phyloP scores from a whole-genome alignment of 177 flowering plant species.

The Vitis hybrid region DNA sequence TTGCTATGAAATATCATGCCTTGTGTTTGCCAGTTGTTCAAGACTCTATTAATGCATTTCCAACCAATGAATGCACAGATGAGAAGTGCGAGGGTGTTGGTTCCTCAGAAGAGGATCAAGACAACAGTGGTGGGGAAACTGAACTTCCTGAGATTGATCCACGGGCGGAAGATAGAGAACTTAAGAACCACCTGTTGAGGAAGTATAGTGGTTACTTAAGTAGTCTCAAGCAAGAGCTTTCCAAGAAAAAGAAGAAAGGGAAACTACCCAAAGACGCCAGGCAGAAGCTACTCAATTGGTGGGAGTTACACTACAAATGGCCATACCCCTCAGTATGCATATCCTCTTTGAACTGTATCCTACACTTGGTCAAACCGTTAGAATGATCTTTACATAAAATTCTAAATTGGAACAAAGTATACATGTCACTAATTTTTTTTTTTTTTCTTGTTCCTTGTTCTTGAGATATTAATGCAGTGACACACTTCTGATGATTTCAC shows the following conservation, averaged over 20 bases:
- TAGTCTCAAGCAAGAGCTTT: constrained; percentile 92
- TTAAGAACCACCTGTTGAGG: constrained; percentile 79
- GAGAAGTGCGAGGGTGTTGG: constrained; percentile 75
- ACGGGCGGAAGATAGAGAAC: constrained; percentile 87
- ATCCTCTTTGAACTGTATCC: neutral
- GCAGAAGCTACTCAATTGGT: constrained; percentile 87
- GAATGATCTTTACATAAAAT: neutral
- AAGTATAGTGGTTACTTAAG: constrained; percentile 95
- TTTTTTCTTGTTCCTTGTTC: too few species aligned
- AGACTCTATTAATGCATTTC: neutral
- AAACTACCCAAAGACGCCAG: constrained; percentile 94
- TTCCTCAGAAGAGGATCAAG: constrained; percentile 91
- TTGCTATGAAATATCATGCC: too few species aligned
- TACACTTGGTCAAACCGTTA: neutral
- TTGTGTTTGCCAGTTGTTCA: too few species aligned
- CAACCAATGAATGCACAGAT: constrained; percentile 36
- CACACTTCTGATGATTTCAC: neutral
- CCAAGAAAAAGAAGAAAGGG: constrained; percentile 97
- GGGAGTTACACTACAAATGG: constrained; percentile 97
- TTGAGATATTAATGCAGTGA: neutral
- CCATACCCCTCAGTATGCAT: constrained; percentile 85
- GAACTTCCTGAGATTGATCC: constrained; percentile 87
- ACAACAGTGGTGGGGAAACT: constrained; percentile 85
- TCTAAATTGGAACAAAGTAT: too few species aligned
- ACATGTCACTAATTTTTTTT: too few species aligned